phyloP scores from a whole-genome alignment of 2,329 filamentous ascomycete genomes.

The Neopestalotiopsis sp. region DNA sequence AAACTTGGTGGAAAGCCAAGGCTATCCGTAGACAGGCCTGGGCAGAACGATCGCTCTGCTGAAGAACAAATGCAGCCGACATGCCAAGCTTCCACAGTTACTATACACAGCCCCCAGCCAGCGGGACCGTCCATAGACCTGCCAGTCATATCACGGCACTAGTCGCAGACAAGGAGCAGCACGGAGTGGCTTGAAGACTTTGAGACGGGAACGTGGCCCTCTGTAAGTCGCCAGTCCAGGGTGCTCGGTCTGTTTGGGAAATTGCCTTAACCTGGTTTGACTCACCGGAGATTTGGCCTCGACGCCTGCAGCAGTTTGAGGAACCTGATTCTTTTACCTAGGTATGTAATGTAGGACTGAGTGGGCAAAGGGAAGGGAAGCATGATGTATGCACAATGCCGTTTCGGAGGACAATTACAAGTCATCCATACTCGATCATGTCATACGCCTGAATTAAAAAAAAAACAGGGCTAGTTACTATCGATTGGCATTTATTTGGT shows the following conservation, averaged over 20 bases:
- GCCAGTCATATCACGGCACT: background rate
- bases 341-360: background rate
- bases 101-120: background rate
- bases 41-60: background rate
- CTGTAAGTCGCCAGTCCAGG: background rate
- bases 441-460: background rate
- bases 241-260: background rate
- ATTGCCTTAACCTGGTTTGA: background rate
- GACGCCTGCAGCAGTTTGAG: background rate
- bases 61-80: background rate
- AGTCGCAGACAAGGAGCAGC: background rate
- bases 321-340: background rate
- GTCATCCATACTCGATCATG: background rate
- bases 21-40: background rate
- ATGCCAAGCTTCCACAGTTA: background rate
- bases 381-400: background rate
- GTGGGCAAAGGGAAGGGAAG: background rate
- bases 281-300: background rate
- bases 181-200: background rate
- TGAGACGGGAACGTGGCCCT: background rate
- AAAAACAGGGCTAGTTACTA: background rate
- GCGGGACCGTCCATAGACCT: background rate
- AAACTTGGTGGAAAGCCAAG: background rate
- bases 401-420: background rate
- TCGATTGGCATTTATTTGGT: background rate